Base-by-base conservation (phyloP, 2,329 filamentous ascomycete species). In the Diaporthe destruens region DNA sequence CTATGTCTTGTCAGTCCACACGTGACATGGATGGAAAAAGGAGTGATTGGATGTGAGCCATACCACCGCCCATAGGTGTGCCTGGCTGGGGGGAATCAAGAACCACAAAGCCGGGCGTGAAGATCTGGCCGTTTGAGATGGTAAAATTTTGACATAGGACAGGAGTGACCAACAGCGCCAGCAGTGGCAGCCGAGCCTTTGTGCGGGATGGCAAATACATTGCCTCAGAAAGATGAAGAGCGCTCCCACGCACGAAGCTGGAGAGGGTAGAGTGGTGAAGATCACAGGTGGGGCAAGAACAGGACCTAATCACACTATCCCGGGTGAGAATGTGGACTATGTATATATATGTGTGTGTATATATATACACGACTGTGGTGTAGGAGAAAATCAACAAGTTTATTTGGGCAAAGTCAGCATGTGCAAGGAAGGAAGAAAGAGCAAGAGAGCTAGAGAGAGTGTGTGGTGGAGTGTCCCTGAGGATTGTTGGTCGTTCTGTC, bases 91-190 rank as follows among this genome's bases (percentile, higher is more conserved):
- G 90, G 42, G 91, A 86, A 80, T 93, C 87, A 47, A 93, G 82
- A 71, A 93, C 87, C 32, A 87, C 91, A 71, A 93, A 86, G 0
- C 92, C 91, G 0, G 91, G 91, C 0, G 91, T 94, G 77, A 88
- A 93, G 69, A 94, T 88, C 76, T 93, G 90, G 20, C 91, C 91
- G 76, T 89, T 89, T 29, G 89, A 81, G 67, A 90, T 87, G 25
- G 87, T 89, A 76, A 92, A 92, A 74, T 85, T 83, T 54, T 81
- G 78, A 7, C 83, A 83, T 11, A 76, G 73, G 20, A 77, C 73
- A 20, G 73, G 76, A 51, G 76, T 75, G 32, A 80, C 71, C 18
- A 82, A 75, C n/a, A 82, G 68, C 53, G 77, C 75, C 68, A 81
- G 75, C 20, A 82, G 67, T 51, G 77, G 75, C 68, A 81, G 73